A percentile compares a stretch with the other conserved stretches of the same genome.
These are phyloP conservation scores for Allantophomopsis lycopodina DNA, from an alignment of 2,329 filamentous ascomycete genomes.

Conservation along the genomic window DNA sequence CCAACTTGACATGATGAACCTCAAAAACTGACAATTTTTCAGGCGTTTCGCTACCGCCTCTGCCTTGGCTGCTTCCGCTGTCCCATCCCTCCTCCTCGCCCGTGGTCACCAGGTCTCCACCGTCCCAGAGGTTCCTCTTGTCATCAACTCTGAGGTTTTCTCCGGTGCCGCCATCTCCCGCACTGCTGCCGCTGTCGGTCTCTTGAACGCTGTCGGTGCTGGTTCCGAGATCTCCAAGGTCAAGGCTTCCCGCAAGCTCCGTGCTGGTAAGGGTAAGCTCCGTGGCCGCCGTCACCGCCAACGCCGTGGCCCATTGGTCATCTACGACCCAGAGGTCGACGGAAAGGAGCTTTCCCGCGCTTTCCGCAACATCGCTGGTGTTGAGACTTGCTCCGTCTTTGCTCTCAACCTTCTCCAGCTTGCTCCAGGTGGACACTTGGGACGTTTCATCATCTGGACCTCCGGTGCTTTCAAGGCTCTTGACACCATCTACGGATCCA, in stretches of 20 bases:
- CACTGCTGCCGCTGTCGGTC: conserved; percentile 74
- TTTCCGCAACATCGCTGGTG: conserved; percentile 98
- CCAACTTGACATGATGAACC: conserved; percentile 8
- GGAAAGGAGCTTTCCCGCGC: conserved; percentile 87
- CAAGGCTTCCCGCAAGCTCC: conserved; percentile 90
- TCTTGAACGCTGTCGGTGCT: conserved; percentile 86
- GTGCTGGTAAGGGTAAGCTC: conserved; percentile 98
- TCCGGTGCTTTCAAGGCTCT: conserved; percentile 93
- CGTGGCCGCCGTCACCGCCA: conserved; percentile 92
- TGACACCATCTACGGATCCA: conserved; percentile 92
- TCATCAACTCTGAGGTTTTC: conserved; percentile 85
- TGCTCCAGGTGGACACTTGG: conserved; percentile 95
- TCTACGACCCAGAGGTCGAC: conserved; percentile 93
- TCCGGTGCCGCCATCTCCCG: conserved; percentile 67
- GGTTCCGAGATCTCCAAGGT: conserved; percentile 89
- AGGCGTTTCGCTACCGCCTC: conserved; percentile 97
- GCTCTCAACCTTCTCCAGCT: conserved; percentile 98
- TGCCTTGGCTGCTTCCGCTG: conserved; percentile 90
- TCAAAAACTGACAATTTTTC: conserved; percentile 13
- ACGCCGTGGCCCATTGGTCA: conserved; percentile 92
- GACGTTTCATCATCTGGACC: conserved; percentile 98
- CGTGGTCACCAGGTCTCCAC: conserved; percentile 90
- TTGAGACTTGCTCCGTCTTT: conserved; percentile 91
- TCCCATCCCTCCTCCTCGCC: conserved; percentile 86
- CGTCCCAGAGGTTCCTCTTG: conserved; percentile 93